Base-by-base conservation (phyloP, 2,329 filamentous ascomycete species). In the Triangularia setosa region DNA sequence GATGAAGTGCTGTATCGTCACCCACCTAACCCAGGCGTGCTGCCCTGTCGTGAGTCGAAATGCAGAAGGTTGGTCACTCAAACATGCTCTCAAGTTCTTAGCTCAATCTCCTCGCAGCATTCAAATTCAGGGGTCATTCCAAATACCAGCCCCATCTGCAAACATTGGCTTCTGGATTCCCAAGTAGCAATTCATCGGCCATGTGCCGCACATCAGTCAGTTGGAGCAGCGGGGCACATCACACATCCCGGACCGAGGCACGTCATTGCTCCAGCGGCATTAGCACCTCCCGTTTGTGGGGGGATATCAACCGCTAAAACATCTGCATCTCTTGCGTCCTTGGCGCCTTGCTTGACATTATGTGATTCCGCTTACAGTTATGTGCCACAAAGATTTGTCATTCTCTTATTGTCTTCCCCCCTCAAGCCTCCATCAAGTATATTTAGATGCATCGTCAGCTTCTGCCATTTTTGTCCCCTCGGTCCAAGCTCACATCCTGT, bases 181-280 rank as follows among this genome's bases (percentile, higher is more conserved):
- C 27, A 58, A 44, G 40, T 11, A 16, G 28, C 21, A 35, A 33
- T 16, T 5, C n/a, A 58, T 18, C 35, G 8, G 16, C 35, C 5
- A 18, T n/a, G 4, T 44, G 35, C 7, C n/a, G 35, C 35, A 21
- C 35, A 48, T n/a, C 40, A 48, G 18, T 21, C 27, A n/a, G n/a
- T n/a, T n/a, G n/a, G n/a, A n/a, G n/a, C 30, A 24, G 60, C 40
- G 58, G 58, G 58, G 57, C 57, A 44, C 4, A 5, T 21, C 18
- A 21, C 40, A 18, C 6, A 25, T 30, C 58, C 40, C n/a, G 24
- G 52, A 52, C 65, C 33, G 61, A 63, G 58, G 65, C 65, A 67
- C 61, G 65, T 65, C 65, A 67, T 67, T 48, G 44, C 27, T 33
- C 57, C 23, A 21, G 40, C 40, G 35, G 30, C 53, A 56, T 48